These are phyloP conservation scores for Pulveroboletus sp. DNA, from an alignment of 768 basidiomycete species.

Conservation along the genomic window DNA sequence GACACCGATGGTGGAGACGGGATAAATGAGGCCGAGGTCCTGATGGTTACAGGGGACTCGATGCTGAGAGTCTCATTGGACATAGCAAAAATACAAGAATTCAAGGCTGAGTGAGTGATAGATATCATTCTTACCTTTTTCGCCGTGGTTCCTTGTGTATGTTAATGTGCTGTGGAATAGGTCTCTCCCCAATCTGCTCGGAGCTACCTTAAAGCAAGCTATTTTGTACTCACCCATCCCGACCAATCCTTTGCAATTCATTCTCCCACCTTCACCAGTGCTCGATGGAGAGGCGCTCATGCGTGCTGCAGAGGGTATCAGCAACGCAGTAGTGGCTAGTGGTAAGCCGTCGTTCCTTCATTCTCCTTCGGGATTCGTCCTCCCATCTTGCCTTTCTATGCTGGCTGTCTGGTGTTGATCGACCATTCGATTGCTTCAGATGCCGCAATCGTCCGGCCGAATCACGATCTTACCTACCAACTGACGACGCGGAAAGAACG, in stretches of 20 bases:
- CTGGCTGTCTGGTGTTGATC: neutral
- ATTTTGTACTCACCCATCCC: constrained; percentile 71
- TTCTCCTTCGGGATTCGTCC: neutral
- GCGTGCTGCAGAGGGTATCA: constrained; percentile 74
- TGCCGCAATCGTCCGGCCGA: constrained; percentile 59
- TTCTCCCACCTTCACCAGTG: constrained; percentile 62
- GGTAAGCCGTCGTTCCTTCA: constrained; percentile 37
- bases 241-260: constrained; percentile 77
- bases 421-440: constrained; percentile 35
- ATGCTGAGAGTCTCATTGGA: constrained; percentile 67
- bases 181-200: constrained; percentile 60
- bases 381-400: neutral
- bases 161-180: constrained; percentile 40
- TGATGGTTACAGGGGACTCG: constrained; percentile 54
- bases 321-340: constrained; percentile 65
- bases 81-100: constrained; percentile 53
- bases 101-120: constrained; percentile 56
- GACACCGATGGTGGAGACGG: constrained; percentile 6
- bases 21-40: constrained; percentile 15
- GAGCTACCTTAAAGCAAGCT: constrained; percentile 78
- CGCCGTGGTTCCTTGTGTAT: neutral
- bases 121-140: neutral
- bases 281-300: constrained; percentile 76
- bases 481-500: constrained; percentile 69
- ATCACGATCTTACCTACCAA: constrained; percentile 78